Base-by-base conservation (phyloP, 352 stramenopile species). In the Pythium apleroticum region DNA sequence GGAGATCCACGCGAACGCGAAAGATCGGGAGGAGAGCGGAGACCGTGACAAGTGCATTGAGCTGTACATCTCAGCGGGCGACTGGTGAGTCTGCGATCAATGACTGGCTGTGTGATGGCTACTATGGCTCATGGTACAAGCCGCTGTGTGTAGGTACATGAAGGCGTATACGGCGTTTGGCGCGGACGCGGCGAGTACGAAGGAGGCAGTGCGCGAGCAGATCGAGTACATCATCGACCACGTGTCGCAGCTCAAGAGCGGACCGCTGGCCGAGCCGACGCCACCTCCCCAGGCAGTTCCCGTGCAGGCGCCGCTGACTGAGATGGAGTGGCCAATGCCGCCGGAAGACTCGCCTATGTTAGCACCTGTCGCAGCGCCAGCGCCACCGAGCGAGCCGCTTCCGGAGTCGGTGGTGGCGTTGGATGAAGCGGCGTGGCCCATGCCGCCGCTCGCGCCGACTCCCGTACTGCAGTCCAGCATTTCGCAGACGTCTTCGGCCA, bases 151-250 rank as follows among this genome's bases (percentile, higher is more conserved):
- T 45, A 71, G 65, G 60, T 91, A 91, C 69, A 88, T 93, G 78
- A 79, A 83, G 65, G 84, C 84, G 39, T 74, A 86, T 22, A 67
- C 71, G 15, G 77, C 81, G 25, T 65, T 91, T 25, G 60, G 58
- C 1, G 8, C 56, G 1, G 73, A 66, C 10, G 80, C 80, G 2
- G 53, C 52, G 14, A 63, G 57, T 30, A 56, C 80, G 8, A 73
- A 72, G 4, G 69, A 68, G 9, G 81, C 71, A 0, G 72, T 91
- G 27, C 76, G 71, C 8, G 73, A 90, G 53, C 82, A 93, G 58
- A 76, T 93, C 30, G 81, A 91, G 72, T 93, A 89, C 62, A 49
- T 93, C 15, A 91, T 93, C 28, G 72, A 81, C 39, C 76, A 93
- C 60, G 78, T 88, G 12, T 84, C 73, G 1, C 46, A 68, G 50